phyloP scores from a whole-genome alignment of 306 rosid genomes.

The Trifolium pratense region DNA sequence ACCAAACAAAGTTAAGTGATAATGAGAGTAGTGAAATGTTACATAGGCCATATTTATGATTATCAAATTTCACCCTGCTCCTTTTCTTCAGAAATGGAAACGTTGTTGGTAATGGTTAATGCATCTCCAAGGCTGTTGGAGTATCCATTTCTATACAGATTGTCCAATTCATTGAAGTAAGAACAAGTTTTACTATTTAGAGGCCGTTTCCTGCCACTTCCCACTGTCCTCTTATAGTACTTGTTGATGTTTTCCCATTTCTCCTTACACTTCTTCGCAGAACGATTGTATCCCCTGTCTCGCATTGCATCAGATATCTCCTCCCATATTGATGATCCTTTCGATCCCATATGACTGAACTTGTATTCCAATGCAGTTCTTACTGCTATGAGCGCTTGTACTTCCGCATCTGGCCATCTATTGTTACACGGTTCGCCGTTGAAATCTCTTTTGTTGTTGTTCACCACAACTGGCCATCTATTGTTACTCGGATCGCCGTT shows the following conservation, averaged over 20 bases:
- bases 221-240: conserved; percentile 65
- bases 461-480: conserved; percentile 68
- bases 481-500: conserved; percentile 47
- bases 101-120: conserved; percentile 40
- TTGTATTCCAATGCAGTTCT: conserved; percentile 62
- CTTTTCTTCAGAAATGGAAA: conserved; percentile 49
- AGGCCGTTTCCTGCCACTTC: conserved; percentile 59
- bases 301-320: conserved; percentile 71
- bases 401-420: conserved; percentile 84
- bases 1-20: not conserved
- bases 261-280: conserved; percentile 79
- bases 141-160: conserved; percentile 58
- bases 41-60: conserved; percentile 19
- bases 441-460: conserved; percentile 41
- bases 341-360: conserved; percentile 49
- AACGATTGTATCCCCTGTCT: conserved; percentile 61
- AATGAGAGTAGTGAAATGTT: conserved; percentile 16
- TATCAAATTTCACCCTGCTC: conserved; percentile 29
- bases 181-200: conserved; percentile 61
- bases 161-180: conserved; percentile 68
- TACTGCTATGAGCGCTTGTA: conserved; percentile 65
- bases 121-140: conserved; percentile 49
- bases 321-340: conserved; percentile 74
- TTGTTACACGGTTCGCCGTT: conserved; percentile 46
- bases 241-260: conserved; percentile 92